Conservation (phyloP, 441 rosid genomes). For the Brassica hybrid region DNA sequence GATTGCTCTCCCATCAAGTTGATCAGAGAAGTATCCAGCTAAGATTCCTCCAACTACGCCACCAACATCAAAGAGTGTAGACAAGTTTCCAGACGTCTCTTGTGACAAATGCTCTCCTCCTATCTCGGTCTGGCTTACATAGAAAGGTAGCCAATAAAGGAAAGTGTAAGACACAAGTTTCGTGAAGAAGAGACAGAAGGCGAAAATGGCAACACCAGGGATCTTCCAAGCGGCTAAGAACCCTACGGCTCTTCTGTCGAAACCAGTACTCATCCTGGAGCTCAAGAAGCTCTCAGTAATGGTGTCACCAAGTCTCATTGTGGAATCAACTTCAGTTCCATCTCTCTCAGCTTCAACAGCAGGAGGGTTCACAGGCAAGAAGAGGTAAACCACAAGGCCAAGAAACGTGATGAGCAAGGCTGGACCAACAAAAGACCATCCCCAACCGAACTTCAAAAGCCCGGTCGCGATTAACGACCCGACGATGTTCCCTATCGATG, state of each 20-base stretch:
- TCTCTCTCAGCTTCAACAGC: conserved; percentile 64
- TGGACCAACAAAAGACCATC: conserved; percentile 90
- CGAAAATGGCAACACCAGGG: conserved; percentile 91
- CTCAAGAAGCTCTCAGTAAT: conserved; percentile 59
- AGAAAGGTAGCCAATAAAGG: conserved; percentile 94
- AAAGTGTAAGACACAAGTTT: conserved; percentile 92
- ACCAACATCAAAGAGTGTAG: conserved; percentile 84
- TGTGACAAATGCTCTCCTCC: conserved; percentile 78
- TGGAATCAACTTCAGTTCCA: conserved; percentile 49
- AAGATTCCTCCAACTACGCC: conserved; percentile 87
- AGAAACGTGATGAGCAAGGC: conserved; percentile 60
- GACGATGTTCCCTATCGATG: conserved; percentile 80
- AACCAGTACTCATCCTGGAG: no score
- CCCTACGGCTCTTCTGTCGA: conserved; percentile 67
- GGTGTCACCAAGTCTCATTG: conserved; percentile 54
- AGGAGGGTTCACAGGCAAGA: conserved; percentile 73
- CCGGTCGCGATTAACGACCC: conserved; percentile 79
- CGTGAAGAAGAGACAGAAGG: conserved; percentile 84
- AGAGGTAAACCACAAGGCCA: conserved; percentile 62
- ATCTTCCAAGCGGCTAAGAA: conserved; percentile 91
- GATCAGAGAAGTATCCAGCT: conserved; percentile 86
- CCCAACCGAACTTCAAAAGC: conserved; percentile 82
- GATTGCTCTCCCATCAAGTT: conserved; percentile 71
- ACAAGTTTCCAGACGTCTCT: conserved; percentile 72
- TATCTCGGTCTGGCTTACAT: conserved; percentile 82